Base-by-base conservation (phyloP, 2,329 filamentous ascomycete species). In the Xylaria sp. region DNA sequence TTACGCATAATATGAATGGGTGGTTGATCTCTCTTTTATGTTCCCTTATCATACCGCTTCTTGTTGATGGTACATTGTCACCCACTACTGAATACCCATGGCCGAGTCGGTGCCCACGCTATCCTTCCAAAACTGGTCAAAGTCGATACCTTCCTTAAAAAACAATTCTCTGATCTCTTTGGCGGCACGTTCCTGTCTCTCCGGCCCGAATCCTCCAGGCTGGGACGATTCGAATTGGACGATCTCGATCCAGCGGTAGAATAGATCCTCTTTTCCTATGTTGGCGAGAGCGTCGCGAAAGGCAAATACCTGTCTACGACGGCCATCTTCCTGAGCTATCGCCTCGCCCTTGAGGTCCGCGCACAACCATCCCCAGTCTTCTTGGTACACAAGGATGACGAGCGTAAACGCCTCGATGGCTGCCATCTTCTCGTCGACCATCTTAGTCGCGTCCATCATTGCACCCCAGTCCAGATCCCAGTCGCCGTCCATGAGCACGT, bases 211-310 rank as follows among this genome's bases (percentile, higher is more conserved):
- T 0, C 92, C 93, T 21, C 91, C 93, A 0, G 93, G 92, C 73
- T 88, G 87, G 42, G 90, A 91, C 50, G 92, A 91, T 81, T 97
- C 94, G 76, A 90, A 97, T 81, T 98, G 94, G 59, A 98, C 90
- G 77, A 97, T 87, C 82, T 98, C 94, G 58, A 97, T 92, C 93
- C 94, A 97, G 64, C 91, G 89, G 82, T 92, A 97, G 82, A 98
- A 98, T 62, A 98, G 80, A 71, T 92, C 90, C 79, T 97, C 94
- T 81, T 97, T 97, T 51, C 92, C 93, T 80, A 96, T 85, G 2
- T 86, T 86, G 1, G 87, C 86, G 73, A 98, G 84, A 23, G 90
- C 89, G 51, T 96, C 91, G 74, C 93, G 90, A 79, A 98, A 97
- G 2, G 87, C 86, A 70, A 96, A 88, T 9, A 98, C 90, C 80